Base-by-base conservation (phyloP, 768 basidiomycete species). In the Panaeolus papilionaceus region DNA sequence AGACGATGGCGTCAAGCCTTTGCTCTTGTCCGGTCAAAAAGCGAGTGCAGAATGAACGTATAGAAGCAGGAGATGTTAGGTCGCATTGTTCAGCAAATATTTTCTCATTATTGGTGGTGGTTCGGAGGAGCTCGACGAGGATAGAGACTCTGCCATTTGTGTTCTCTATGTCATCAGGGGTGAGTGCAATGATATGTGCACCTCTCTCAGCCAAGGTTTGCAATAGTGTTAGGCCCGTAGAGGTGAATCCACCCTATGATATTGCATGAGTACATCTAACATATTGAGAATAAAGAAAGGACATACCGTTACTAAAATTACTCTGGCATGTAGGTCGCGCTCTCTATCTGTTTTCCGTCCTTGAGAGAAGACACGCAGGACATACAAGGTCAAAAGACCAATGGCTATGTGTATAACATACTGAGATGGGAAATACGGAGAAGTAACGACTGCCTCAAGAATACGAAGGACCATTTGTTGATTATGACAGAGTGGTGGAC, bases 81-180 rank as follows among this genome's bases (percentile, higher is more conserved):
- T 94, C 90, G 71, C 92, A 94, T 64, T 92, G 81, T 67, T 96
- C 94, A 12, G 91, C 92, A 74, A 81, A 95, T 64, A 96, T 88
- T 64, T 90, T 80, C 69, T 93, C 88, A 78, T 96, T 96, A 54
- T 85, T 84, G 18, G 89, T 89, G 2, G 89, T 85, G 0, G 84
- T 82, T 54, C 92, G 89, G 33, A 96, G 76, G 64, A 94, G 84
- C 9, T 86, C 80, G 67, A 95, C 78, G 54, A 94, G 81, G 54
- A 90, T 82, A n/a, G 85, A 79, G 2, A 89, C 83, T 33, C 54
- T 26, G 11, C 28, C 54, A 28, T 85, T 72, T 38, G 85, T 75
- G 0, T 87, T 83, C 14, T 86, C 83, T 23, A 91, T 80, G 1
- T 89, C 84, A 49, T 88, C 82, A 0, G 86, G 83, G 0, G 91